Base-by-base conservation (phyloP, 768 basidiomycete genomes). In the Boletus bicolor region DNA sequence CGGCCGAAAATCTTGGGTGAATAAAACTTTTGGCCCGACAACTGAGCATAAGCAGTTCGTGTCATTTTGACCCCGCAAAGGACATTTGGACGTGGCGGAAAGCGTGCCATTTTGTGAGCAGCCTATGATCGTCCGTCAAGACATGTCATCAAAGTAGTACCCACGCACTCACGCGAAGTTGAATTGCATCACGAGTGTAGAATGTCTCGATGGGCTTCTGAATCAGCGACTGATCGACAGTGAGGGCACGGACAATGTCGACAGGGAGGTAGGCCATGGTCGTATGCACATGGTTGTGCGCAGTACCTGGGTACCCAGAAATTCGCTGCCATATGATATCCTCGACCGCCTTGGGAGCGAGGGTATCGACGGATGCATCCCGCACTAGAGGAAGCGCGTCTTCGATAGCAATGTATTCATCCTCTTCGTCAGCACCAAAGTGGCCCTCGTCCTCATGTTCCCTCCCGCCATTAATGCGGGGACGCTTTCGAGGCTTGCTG, bases 181-280 rank as follows among this genome's bases (percentile, higher is more conserved):
- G 93, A 14, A 87, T 77, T 1, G 91, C 89, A 75, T 98, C 97
- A 51, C 97, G 82, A 4, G 94, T 97, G 70, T 99, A 99, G 70
- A 99, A 99, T 5, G 89, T 82, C 71, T 95, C 94, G 4, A 90
- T 81, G 0, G 95, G 90, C 64, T 86, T 88, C 63, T 98, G 93
- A 15, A 95, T 77, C 14, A 99, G 79, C 2, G 79, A 72, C 0
- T 87, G 87, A 57, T 84, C 75, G 10, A 75, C 71, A 7, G 76
- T 68, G 32, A 99, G 76, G 0, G 89, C 86, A 64, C 80, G 84
- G 4, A 87, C 90, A 51, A 98, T 82, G 51, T 93, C 89, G 15
- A 76, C 58, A 5, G 97, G 94, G 8, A 99, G 69, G 64, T 89
- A 90, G 1, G 83, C 90, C 57, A 87, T 86, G 0, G 94, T 84